Percentiles rank a stretch among this genome's conserved stretches.
Evolutionary conservation across 2,329 filamentous ascomycete genomes (phyloP).

Genomic region (Conoideocrella luteorostrata): DNA sequence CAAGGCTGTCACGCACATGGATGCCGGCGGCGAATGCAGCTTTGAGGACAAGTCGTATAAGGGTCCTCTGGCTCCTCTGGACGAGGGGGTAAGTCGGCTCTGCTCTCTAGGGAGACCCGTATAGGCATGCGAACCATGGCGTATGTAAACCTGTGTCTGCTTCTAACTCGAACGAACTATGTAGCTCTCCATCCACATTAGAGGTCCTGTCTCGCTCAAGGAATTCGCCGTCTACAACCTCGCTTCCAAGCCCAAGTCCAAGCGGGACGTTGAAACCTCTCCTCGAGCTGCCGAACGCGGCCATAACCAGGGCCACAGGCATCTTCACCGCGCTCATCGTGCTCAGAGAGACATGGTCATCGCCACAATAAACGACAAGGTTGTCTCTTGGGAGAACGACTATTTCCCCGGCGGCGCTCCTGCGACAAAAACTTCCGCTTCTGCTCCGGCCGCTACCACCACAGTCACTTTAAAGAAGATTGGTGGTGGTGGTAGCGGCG

Average conservation of each 20-base stretch:
- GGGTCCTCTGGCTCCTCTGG: conserved; percentile 59
- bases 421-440: conserved; percentile 13
- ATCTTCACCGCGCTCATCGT: conserved; percentile 34
- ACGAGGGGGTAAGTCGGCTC: conserved; percentile 57
- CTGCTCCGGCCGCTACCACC: conserved; percentile 8
- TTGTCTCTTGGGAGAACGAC: conserved; percentile 53
- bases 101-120: too few species aligned
- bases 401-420: conserved; percentile 35
- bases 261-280: background rate
- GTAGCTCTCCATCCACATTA: conserved; percentile 65
- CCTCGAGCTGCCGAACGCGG: conserved; percentile 14
- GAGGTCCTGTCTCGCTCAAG: conserved; percentile 61
- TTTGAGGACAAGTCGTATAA: conserved; percentile 46
- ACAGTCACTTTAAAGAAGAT: too few species aligned
- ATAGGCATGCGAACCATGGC: too few species aligned
- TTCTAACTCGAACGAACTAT: conserved; percentile 8
- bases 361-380: conserved; percentile 52
- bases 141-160: too few species aligned
- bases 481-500: too few species aligned
- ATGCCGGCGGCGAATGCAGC: conserved; percentile 46
- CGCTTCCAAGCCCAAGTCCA: conserved; percentile 20
- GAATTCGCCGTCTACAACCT: conserved; percentile 64
- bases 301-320: conserved; percentile 39
- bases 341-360: conserved; percentile 47
- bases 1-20: conserved; percentile 57